These are phyloP conservation scores for Aquilaria yunnanensis DNA, from an alignment of 345 rosid species.

Conservation along the genomic window DNA sequence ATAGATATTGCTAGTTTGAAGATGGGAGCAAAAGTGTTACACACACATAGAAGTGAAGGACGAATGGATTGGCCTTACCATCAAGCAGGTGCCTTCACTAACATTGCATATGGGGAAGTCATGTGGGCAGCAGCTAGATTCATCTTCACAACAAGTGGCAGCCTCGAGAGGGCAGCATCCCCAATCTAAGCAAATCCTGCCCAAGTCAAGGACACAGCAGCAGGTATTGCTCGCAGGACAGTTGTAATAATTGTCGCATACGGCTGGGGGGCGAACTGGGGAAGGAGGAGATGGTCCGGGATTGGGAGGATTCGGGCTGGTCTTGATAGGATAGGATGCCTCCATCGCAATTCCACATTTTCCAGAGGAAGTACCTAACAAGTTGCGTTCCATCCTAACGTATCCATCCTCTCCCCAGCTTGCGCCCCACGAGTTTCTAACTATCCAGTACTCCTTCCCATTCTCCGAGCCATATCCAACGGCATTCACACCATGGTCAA, in stretches of 20 bases:
- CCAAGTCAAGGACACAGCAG: constrained; percentile 67
- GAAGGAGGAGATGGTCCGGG: constrained; percentile 98
- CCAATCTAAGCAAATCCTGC: constrained; percentile 69
- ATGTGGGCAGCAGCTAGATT: constrained; percentile 79
- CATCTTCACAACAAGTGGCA: constrained; percentile 85
- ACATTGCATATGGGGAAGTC: constrained; percentile 78
- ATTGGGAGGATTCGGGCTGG: constrained; percentile 78
- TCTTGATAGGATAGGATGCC: constrained; percentile 83
- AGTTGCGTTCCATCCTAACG: constrained; percentile 62
- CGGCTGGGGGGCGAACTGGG: constrained; percentile 64
- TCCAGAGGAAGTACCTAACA: constrained; percentile 30
- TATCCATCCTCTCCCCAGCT: constrained; percentile 89
- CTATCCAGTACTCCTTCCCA: constrained; percentile 78
- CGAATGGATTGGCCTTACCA: constrained; percentile 27
- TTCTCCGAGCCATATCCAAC: constrained; percentile 88
- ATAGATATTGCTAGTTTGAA: background rate
- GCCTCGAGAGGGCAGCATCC: constrained; percentile 92
- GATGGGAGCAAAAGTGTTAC: background rate
- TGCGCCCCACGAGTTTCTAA: constrained; percentile 77
- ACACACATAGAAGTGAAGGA: too few relatives aligned
- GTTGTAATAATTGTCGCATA: constrained; percentile 55
- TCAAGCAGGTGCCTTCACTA: constrained; percentile 53
- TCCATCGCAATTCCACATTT: constrained; percentile 90
- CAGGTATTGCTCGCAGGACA: constrained; percentile 83
- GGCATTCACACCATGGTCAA: constrained; percentile 89